A percentile compares a stretch with the other conserved stretches of the same genome.
These are phyloP conservation scores for Darksidea phi DNA, from an alignment of 495 filamentous ascomycete species.

Conservation along the genomic window DNA sequence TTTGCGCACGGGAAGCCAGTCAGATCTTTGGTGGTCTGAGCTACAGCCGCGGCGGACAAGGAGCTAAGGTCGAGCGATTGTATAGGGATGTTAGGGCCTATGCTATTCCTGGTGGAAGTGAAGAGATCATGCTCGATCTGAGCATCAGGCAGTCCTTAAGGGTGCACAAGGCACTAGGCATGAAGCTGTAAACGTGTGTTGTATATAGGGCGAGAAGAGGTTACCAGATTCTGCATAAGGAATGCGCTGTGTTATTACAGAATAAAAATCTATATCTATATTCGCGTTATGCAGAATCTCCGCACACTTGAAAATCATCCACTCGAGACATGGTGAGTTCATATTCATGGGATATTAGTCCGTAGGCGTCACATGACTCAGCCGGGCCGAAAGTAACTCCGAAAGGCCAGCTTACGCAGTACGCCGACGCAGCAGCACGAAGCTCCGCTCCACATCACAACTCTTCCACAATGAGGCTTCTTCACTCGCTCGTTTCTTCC, in stretches of 20 bases:
- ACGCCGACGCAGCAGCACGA: not conserved
- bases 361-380: too few species aligned
- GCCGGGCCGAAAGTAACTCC: not conserved
- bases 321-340: too few species aligned
- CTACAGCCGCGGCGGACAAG: constrained; percentile 91
- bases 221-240: too few species aligned
- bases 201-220: not conserved
- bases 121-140: constrained; percentile 98
- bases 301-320: too few species aligned
- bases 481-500: constrained; percentile 46
- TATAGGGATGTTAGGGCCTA: constrained; percentile 98
- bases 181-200: constrained; percentile 74
- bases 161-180: constrained; percentile 87
- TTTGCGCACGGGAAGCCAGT: constrained; percentile 91
- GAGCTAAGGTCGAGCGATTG: constrained; percentile 90
- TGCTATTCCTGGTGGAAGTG: constrained; percentile 92
- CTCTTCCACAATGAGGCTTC: constrained; percentile 27
- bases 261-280: too few species aligned
- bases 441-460: constrained; percentile 1
- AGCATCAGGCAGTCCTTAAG: constrained; percentile 89
- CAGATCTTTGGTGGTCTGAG: constrained; percentile 97
- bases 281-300: too few species aligned
- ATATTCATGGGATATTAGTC: too few species aligned
- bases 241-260: too few species aligned
- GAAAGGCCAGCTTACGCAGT: constrained; percentile 1